Conservation (phyloP, 345 rosid species). For the Mallotus nudiflorus region DNA sequence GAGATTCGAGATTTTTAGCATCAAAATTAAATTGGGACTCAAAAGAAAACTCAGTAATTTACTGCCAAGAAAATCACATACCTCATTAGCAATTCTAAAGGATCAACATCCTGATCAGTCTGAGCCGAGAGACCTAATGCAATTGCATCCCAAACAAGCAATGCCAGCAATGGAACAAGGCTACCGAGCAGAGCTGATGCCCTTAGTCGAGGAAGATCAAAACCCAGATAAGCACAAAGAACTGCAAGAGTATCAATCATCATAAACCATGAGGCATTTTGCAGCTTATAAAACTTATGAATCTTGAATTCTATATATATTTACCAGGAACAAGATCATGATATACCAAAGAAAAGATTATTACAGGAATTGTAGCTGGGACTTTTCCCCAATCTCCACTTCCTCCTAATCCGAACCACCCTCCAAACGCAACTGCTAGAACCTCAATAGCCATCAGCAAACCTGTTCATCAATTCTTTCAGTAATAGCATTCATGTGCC, state of each 20-base stretch:
- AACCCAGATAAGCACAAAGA: constrained; percentile 64
- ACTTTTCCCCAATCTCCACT: constrained; percentile 56
- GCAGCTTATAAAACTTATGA: not conserved
- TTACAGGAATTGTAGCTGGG: constrained; percentile 55
- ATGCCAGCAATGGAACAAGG: constrained; percentile 49
- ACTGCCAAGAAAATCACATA: constrained; percentile 1
- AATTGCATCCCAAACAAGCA: constrained; percentile 62
- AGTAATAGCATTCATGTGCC: not conserved
- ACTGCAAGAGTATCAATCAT: constrained; percentile 36
- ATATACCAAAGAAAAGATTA: constrained; percentile 61
- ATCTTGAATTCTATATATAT: not conserved
- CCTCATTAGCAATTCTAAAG: constrained; percentile 55
- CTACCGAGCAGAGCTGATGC: constrained; percentile 56
- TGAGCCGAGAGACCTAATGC: constrained; percentile 47
- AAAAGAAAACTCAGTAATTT: not conserved
- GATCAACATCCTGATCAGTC: constrained; percentile 44
- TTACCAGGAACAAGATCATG: constrained; percentile 64
- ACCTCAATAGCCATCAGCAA: constrained; percentile 56
- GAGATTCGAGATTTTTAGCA: not conserved
- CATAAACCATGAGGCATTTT: constrained; percentile 8
- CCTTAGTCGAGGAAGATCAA: constrained; percentile 51
- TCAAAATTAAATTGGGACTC: not conserved
- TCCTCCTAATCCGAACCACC: constrained; percentile 54
- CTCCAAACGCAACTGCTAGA: constrained; percentile 41
- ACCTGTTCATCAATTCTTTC: constrained; percentile 36